Percentiles rank a stretch among this genome's conserved stretches.
Evolutionary conservation across 192 early-diverging fungal genomes (phyloP).

Genomic region (Coemansia furcata): DNA sequence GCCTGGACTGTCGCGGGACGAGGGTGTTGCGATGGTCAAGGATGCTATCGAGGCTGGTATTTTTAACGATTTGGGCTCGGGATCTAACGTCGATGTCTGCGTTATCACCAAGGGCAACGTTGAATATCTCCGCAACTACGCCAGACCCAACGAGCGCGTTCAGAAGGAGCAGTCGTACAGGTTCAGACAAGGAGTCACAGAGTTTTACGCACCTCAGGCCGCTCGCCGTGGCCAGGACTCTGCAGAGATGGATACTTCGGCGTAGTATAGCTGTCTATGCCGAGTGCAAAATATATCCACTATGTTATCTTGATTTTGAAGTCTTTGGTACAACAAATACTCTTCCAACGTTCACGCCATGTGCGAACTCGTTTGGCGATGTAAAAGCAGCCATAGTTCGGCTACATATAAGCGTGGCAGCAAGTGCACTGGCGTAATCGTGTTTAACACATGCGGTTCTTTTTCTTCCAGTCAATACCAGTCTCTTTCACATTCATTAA

Average conservation of each 20-base stretch:
- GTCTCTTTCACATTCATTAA: neutral
- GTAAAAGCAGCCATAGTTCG: neutral
- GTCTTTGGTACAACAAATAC: neutral
- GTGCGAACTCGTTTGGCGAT: neutral
- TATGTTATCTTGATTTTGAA: neutral
- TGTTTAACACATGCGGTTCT: neutral
- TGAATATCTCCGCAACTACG: conserved; percentile 84
- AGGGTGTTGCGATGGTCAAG: conserved; percentile 85
- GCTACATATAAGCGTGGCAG: neutral
- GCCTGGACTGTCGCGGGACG: conserved; percentile 78
- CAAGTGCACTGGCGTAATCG: neutral
- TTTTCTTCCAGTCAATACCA: neutral
- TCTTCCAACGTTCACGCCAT: neutral
- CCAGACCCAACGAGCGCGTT: conserved; percentile 84
- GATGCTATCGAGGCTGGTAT: conserved; percentile 97
- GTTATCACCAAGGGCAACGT: conserved; percentile 85
- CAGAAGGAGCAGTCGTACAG: conserved; percentile 84
- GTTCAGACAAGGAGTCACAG: conserved; percentile 51
- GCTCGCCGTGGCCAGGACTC: conserved; percentile 11
- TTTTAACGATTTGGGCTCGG: conserved; percentile 98
- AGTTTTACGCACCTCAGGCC: conserved; percentile 22
- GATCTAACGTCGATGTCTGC: conserved; percentile 92
- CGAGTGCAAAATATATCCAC: neutral
- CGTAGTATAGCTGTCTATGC: conserved; percentile 5
- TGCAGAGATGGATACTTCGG: conserved; percentile 44